These are phyloP conservation scores for Verticillium dahliae DNA, from an alignment of 2,329 filamentous ascomycete genomes.

Conservation along the genomic window DNA sequence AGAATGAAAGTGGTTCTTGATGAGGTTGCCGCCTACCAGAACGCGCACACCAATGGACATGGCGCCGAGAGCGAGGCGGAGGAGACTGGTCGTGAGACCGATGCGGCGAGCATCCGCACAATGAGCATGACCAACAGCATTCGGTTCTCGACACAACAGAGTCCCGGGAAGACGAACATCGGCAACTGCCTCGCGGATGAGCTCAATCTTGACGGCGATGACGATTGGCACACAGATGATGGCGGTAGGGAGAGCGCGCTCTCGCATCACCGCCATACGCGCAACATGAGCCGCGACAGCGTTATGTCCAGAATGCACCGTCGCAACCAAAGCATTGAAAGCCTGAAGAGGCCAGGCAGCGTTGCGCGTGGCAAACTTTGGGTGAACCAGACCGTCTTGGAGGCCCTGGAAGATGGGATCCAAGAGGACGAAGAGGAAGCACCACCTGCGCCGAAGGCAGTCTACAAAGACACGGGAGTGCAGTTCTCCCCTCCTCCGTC, in stretches of 20 bases:
- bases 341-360: constrained; percentile 48
- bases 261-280: constrained; percentile 42
- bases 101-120: constrained; percentile 66
- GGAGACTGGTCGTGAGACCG: constrained; percentile 57
- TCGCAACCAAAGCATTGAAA: constrained; percentile 53
- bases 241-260: constrained; percentile 60
- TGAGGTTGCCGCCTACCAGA: constrained; percentile 70
- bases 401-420: constrained; percentile 46
- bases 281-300: constrained; percentile 54
- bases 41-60: constrained; percentile 36
- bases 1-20: constrained; percentile 78
- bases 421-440: constrained; percentile 41
- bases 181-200: constrained; percentile 85
- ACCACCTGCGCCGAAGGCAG: constrained; percentile 28
- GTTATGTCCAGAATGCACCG: constrained; percentile 41
- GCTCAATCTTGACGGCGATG: constrained; percentile 78
- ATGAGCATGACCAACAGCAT: constrained; percentile 68
- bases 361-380: constrained; percentile 45
- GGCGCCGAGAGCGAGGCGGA: constrained; percentile 52
- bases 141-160: constrained; percentile 64
- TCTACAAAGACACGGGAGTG: constrained; percentile 69
- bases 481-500: constrained; percentile 82
- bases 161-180: constrained; percentile 44
- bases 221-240: constrained; percentile 63
- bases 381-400: constrained; percentile 48